Conservation (phyloP, 2,329 filamentous ascomycete genomes). For the Teratosphaeria viscida region DNA sequence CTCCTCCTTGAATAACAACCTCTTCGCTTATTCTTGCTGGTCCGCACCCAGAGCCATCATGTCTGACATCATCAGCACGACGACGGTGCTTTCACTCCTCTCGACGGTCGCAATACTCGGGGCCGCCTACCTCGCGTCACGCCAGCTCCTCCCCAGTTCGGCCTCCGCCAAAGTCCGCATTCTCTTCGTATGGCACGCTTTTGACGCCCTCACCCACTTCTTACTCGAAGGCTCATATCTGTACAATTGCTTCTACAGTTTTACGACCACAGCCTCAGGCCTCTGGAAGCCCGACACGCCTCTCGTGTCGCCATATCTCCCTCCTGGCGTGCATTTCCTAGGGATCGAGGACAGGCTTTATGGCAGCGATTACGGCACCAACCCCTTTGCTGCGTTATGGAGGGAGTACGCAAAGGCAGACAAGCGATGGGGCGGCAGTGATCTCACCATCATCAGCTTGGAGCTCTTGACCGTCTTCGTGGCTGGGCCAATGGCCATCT, state of each 20-base stretch:
- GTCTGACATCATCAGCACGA: slow-evolving; percentile 30
- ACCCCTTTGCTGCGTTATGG: slow-evolving; percentile 47
- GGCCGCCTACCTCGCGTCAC: slow-evolving; percentile 41
- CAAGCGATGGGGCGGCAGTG: slow-evolving; percentile 48
- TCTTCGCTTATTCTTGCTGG: not conserved
- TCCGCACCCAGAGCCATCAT: not conserved
- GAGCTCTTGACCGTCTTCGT: slow-evolving; percentile 52
- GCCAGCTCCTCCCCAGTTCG: slow-evolving; percentile 41
- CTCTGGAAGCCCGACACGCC: slow-evolving; percentile 7
- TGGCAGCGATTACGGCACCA: slow-evolving; percentile 47
- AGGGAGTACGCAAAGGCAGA: slow-evolving; percentile 58
- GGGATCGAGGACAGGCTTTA: slow-evolving; percentile 45
- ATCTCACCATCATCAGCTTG: slow-evolving; percentile 48
- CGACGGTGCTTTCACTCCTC: slow-evolving; percentile 46
- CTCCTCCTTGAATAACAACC: too few relatives aligned
- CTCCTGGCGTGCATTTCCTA: slow-evolving; percentile 43
- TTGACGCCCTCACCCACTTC: slow-evolving; percentile 86
- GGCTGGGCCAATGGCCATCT: slow-evolving; percentile 47
- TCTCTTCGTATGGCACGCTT: slow-evolving; percentile 90
- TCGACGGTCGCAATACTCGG: slow-evolving; percentile 45
- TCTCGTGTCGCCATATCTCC: slow-evolving; percentile 30
- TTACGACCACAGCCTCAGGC: slow-evolving; percentile 29
- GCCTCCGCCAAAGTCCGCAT: slow-evolving; percentile 39
- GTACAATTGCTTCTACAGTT: slow-evolving; percentile 84
- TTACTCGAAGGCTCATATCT: slow-evolving; percentile 84